phyloP scores from a whole-genome alignment of 2,329 filamentous ascomycete genomes.

The Gyromitra esculenta region DNA sequence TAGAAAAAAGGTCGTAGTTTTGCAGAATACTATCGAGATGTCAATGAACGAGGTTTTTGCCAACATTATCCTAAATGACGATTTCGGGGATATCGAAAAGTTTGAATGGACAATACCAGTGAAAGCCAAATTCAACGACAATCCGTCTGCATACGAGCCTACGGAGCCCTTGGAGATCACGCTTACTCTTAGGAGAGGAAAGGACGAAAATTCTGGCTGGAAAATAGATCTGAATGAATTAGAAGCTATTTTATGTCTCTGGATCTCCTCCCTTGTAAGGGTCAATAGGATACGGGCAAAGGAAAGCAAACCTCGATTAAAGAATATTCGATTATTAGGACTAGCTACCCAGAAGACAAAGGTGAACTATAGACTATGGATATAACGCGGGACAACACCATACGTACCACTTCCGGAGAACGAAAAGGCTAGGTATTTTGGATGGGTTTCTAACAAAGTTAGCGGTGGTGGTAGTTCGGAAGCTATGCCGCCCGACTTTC shows the following conservation, averaged over 20 bases:
- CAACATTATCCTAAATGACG: background rate
- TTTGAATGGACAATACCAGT: background rate
- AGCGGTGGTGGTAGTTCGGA: too few relatives aligned
- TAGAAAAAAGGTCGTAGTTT: background rate
- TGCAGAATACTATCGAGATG: constrained; percentile 22
- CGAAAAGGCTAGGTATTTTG: constrained; percentile 4
- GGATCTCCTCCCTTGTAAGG: constrained; percentile 18
- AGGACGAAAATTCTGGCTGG: background rate
- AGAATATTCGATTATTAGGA: constrained; percentile 7
- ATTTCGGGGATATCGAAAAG: background rate
- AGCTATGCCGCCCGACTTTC: background rate
- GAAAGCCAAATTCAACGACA: background rate
- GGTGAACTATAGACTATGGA: constrained; percentile 25
- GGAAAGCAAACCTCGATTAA: background rate
- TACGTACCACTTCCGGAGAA: background rate
- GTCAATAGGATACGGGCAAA: background rate
- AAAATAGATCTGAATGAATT: constrained; percentile 7
- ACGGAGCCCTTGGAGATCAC: background rate
- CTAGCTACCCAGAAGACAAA: background rate
- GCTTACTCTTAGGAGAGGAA: background rate
- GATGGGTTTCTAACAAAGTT: background rate
- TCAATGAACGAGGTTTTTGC: constrained; percentile 8
- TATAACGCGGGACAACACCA: constrained; percentile 21
- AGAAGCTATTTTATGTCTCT: constrained; percentile 32
- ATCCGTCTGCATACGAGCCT: too few relatives aligned